Evolutionary conservation across 2,329 filamentous ascomycete genomes (phyloP).

Genomic region (Fusarium sp.): DNA sequence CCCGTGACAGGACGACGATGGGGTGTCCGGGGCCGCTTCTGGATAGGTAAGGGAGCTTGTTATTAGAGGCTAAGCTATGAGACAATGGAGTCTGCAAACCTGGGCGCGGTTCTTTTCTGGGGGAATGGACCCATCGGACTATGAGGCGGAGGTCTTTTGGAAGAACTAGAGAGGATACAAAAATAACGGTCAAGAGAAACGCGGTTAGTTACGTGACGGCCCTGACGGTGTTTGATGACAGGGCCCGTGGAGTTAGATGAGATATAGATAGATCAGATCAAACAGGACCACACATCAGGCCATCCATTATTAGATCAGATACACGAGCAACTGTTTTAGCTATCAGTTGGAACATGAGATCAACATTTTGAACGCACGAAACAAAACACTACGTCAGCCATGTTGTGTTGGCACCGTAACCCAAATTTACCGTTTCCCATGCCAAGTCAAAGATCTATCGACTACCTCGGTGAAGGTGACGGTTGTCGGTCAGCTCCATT

Average conservation of each 20-base stretch:
- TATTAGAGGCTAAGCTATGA: not conserved
- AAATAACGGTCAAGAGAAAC: constrained; percentile 9
- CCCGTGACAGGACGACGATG: constrained; percentile 42
- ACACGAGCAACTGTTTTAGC: not conserved
- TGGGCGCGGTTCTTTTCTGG: constrained; percentile 30
- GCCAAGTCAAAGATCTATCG: constrained; percentile 33
- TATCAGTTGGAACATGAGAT: constrained; percentile 15
- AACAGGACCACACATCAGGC: constrained; percentile 20
- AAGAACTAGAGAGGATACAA: constrained; percentile 16
- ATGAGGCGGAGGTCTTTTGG: constrained; percentile 12
- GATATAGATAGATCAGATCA: constrained; percentile 45
- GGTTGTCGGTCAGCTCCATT: constrained; percentile 34
- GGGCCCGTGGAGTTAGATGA: constrained; percentile 24
- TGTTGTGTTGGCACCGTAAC: constrained; percentile 20
- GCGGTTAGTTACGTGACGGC: not conserved
- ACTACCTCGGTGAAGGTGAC: constrained; percentile 36
- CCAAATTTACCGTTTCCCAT: constrained; percentile 18
- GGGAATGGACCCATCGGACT: constrained; percentile 34
- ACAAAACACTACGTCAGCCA: constrained; percentile 32
- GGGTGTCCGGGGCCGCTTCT: constrained; percentile 20
- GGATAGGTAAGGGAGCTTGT: not conserved
- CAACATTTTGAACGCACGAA: constrained; percentile 26
- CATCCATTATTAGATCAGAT: not conserved
- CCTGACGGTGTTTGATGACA: not conserved
- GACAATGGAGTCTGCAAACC: constrained; percentile 43